A percentile compares a stretch with the other conserved stretches of the same genome.
These are phyloP conservation scores for Backusella luteola DNA, from an alignment of 192 early-diverging fungal genomes.

Conservation along the genomic window DNA sequence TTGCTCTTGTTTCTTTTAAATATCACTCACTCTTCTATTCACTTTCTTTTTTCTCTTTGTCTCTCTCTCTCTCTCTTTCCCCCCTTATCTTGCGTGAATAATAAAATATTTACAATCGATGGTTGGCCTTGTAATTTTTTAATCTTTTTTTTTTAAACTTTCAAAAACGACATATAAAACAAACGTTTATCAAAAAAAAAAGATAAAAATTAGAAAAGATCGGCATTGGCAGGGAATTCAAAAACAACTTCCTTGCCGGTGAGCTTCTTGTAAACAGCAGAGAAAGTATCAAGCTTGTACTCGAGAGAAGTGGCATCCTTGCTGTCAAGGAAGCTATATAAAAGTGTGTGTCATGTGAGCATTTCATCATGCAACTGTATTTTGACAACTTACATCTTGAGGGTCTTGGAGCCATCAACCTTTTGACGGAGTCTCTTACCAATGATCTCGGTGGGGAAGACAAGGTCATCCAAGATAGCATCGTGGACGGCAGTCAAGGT, in stretches of 20 bases:
- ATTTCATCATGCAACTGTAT: too few relatives aligned
- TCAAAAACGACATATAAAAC: too few relatives aligned
- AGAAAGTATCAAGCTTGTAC: conserved; percentile 99
- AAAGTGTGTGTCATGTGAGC: background rate
- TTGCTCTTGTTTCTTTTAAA: background rate
- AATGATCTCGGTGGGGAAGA: conserved; percentile 99
- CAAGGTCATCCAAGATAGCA: conserved; percentile 94
- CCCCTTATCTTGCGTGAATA: background rate
- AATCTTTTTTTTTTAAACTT: background rate
- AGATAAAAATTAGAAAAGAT: conserved; percentile 10
- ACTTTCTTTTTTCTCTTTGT: background rate
- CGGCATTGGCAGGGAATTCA: conserved; percentile 79
- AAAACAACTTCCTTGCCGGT: conserved; percentile 99
- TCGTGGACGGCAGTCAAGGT: conserved; percentile 97
- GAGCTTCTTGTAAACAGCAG: conserved; percentile 90
- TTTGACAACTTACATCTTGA: conserved; percentile 67
- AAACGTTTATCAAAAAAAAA: background rate
- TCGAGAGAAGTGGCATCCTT: conserved; percentile 98
- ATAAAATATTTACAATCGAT: conserved; percentile 7
- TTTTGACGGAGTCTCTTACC: conserved; percentile 98
- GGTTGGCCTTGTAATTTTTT: conserved; percentile 8
- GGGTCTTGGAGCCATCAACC: conserved; percentile 90
- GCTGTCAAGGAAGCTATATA: conserved; percentile 72
- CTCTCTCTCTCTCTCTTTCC: background rate
- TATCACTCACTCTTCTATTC: background rate